A percentile compares a stretch with the other conserved stretches of the same genome.
Conservation (phyloP, 2,329 filamentous ascomycete species). For the Epichloe hybrida region DNA sequence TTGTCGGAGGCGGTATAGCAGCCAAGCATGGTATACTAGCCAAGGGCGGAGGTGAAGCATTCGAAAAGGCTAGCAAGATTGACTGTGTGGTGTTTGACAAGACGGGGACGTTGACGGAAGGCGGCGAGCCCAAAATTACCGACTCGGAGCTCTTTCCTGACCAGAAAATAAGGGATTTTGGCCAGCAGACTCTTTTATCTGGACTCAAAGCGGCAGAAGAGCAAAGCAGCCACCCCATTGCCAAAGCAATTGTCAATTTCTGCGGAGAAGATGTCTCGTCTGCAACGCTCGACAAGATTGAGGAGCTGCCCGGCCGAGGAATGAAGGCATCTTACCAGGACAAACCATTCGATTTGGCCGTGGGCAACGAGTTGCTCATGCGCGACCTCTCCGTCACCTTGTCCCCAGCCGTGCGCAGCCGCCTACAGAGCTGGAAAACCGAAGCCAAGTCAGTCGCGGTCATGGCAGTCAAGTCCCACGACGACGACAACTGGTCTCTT, state of each 20-base stretch:
- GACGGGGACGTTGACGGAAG: conserved; percentile 67
- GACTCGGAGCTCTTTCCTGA: conserved; percentile 31
- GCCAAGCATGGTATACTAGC: conserved; percentile 70
- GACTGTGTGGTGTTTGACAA: conserved; percentile 80
- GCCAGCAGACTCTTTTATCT: conserved; percentile 28
- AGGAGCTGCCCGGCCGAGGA: conserved; percentile 60
- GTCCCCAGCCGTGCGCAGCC: conserved; percentile 17
- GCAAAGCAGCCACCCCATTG: conserved; percentile 62
- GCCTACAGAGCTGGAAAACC: conserved; percentile 43
- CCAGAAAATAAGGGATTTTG: conserved; percentile 9
- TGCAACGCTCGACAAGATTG: conserved; percentile 28
- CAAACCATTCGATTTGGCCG: conserved; percentile 37
- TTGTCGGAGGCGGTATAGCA: conserved; percentile 68
- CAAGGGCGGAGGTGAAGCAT: conserved; percentile 74
- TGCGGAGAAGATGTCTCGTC: conserved; percentile 30
- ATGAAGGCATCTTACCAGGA: conserved; percentile 42
- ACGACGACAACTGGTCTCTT: conserved; percentile 31
- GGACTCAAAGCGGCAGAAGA: conserved; percentile 51
- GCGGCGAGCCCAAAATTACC: conserved; percentile 58
- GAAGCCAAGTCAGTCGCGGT: conserved; percentile 52
- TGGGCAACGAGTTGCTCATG: conserved; percentile 66
- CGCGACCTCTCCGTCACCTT: conserved; percentile 30
- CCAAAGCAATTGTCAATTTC: conserved; percentile 53
- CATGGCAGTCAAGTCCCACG: conserved; percentile 29
- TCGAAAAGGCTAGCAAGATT: conserved; percentile 68